Evolutionary conservation across 1,284 basidiomycete genomes (phyloP).

Genomic region (Sanghuangporus sanghuang): DNA sequence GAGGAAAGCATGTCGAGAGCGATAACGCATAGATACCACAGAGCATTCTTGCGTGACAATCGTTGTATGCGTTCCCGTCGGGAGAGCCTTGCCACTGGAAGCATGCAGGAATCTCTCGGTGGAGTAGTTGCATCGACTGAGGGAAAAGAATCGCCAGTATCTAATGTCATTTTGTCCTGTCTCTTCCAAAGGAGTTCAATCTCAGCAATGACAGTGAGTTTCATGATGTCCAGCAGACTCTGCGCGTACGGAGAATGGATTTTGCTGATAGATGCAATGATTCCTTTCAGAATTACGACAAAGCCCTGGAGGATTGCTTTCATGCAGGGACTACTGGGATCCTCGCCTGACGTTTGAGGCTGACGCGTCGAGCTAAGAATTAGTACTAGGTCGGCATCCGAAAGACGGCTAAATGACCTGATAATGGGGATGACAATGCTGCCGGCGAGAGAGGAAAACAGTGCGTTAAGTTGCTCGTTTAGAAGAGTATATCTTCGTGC

Average conservation of each 20-base stretch:
- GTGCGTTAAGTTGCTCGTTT: background rate
- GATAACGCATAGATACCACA: slow-evolving; percentile 50
- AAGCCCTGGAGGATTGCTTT: background rate
- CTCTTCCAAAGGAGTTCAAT: slow-evolving; percentile 2
- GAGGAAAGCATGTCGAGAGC: slow-evolving; percentile 25
- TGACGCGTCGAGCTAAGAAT: background rate
- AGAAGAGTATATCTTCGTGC: background rate
- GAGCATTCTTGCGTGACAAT: slow-evolving; percentile 44
- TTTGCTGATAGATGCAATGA: background rate
- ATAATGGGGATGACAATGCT: slow-evolving; percentile 7
- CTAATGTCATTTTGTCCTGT: background rate
- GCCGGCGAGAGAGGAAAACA: background rate
- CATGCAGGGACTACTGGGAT: background rate
- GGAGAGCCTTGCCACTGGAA: background rate
- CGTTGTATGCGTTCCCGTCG: slow-evolving; percentile 27
- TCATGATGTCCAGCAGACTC: slow-evolving; percentile 3
- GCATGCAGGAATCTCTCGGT: background rate
- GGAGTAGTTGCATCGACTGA: background rate
- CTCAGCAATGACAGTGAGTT: slow-evolving; percentile 1
- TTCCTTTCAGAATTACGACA: background rate
- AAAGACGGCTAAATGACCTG: slow-evolving; percentile 1
- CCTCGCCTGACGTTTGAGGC: background rate
- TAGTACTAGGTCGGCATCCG: background rate
- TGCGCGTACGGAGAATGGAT: background rate
- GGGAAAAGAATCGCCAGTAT: background rate